phyloP scores from a whole-genome alignment of 2,329 filamentous ascomycete genomes.

The Fusarium begoniae region DNA sequence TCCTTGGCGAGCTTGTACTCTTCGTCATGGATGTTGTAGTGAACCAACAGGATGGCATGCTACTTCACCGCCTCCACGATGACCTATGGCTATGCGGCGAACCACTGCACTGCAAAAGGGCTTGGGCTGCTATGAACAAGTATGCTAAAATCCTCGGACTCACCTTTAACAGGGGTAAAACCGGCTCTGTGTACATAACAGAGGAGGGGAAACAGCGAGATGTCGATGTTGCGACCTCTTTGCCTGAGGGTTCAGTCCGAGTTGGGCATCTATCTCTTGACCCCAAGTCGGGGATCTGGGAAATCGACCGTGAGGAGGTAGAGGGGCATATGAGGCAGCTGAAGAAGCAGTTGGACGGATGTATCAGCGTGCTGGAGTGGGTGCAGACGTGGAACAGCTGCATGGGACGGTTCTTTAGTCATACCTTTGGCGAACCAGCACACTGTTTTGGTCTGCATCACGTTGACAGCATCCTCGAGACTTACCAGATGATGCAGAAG shows the following conservation, averaged over 20 bases:
- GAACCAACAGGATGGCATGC: background rate
- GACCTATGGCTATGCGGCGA: background rate
- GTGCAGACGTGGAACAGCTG: background rate
- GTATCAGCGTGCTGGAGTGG: background rate
- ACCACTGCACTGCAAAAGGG: background rate
- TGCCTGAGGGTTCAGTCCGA: background rate
- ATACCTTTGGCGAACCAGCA: background rate
- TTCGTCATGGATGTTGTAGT: slow-evolving; percentile 1
- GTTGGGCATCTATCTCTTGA: background rate
- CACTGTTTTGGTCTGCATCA: background rate
- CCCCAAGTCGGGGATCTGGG: background rate
- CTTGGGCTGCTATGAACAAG: background rate
- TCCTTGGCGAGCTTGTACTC: background rate
- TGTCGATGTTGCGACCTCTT: background rate
- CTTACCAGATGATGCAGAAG: background rate
- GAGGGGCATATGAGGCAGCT: background rate
- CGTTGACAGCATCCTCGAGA: background rate
- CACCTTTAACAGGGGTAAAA: background rate
- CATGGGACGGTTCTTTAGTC: background rate
- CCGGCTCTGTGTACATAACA: background rate
- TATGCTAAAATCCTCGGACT: background rate
- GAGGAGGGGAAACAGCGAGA: accelerated
- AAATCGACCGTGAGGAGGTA: background rate
- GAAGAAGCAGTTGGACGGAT: background rate
- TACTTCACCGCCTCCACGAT: background rate